These are phyloP conservation scores for Cutaneotrichosporon curvatum DNA, from an alignment of 1,284 basidiomycete genomes.

Conservation along the genomic window DNA sequence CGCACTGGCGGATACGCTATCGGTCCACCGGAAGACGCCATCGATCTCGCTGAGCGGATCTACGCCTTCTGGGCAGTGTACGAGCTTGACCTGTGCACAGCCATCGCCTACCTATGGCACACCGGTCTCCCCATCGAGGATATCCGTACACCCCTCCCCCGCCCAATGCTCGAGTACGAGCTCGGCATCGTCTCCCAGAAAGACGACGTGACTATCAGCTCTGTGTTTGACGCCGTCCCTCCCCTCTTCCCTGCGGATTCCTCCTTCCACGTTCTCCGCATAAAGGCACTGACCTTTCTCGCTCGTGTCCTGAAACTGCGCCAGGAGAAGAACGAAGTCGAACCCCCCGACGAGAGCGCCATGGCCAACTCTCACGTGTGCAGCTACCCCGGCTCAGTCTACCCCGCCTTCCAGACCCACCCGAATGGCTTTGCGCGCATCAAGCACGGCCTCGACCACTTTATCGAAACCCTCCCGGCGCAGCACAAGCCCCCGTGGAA, in stretches of 20 bases:
- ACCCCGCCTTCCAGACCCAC: slow-evolving; percentile 12
- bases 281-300: slow-evolving; percentile 22
- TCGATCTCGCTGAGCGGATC: slow-evolving; percentile 29
- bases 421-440: slow-evolving; percentile 12
- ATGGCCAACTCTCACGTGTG: slow-evolving; percentile 1
- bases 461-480: slow-evolving; percentile 16
- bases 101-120: slow-evolving; percentile 30
- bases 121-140: slow-evolving; percentile 24
- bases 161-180: slow-evolving; percentile 25
- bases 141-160: slow-evolving; percentile 30
- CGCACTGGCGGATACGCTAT: slow-evolving; percentile 20
- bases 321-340: slow-evolving; percentile 6
- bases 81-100: slow-evolving; percentile 27
- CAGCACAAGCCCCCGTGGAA: slow-evolving; percentile 33
- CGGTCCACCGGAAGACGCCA: slow-evolving; percentile 13
- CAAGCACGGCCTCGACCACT: slow-evolving; percentile 16
- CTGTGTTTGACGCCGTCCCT: slow-evolving; percentile 9
- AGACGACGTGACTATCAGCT: slow-evolving; percentile 20
- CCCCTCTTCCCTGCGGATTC: slow-evolving; percentile 7
- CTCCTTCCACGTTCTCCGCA: slow-evolving; percentile 19
- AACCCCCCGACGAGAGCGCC: neutral
- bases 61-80: slow-evolving; percentile 34
- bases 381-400: slow-evolving; percentile 15
- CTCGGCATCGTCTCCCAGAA: slow-evolving; percentile 18
- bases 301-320: slow-evolving; percentile 17